Evolutionary conservation across 2,329 filamentous ascomycete species (phyloP).

Genomic region (Hymenoscyphus linearis): DNA sequence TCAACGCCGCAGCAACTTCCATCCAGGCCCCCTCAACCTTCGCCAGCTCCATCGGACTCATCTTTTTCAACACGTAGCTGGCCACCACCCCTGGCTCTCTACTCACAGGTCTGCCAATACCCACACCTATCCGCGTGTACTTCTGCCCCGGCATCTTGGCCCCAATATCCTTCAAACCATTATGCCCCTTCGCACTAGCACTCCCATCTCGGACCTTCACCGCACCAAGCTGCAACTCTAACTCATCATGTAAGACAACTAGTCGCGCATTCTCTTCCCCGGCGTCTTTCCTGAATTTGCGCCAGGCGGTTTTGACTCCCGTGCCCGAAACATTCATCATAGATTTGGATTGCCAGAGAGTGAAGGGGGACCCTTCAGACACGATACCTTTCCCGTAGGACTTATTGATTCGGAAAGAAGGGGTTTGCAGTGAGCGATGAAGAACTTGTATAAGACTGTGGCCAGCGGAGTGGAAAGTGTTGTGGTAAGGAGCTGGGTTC

Average conservation of each 20-base stretch:
- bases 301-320: slow-evolving; percentile 63
- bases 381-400: slow-evolving; percentile 45
- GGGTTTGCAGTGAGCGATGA: slow-evolving; percentile 29
- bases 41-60: slow-evolving; percentile 24
- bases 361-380: slow-evolving; percentile 47
- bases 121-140: slow-evolving; percentile 64
- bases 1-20: slow-evolving; percentile 26
- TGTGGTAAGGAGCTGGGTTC: slow-evolving; percentile 70
- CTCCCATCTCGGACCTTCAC: slow-evolving; percentile 60
- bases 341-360: slow-evolving; percentile 67
- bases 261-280: slow-evolving; percentile 43
- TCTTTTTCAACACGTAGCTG: slow-evolving; percentile 63
- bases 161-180: slow-evolving; percentile 66
- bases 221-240: slow-evolving; percentile 66
- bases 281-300: slow-evolving; percentile 43
- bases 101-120: slow-evolving; percentile 76
- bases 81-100: slow-evolving; percentile 64
- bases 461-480: slow-evolving; percentile 82
- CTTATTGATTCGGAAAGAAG: slow-evolving; percentile 44
- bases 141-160: slow-evolving; percentile 40
- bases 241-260: slow-evolving; percentile 82
- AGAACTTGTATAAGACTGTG: slow-evolving; percentile 69
- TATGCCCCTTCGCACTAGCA: slow-evolving; percentile 64
- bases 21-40: slow-evolving; percentile 26
- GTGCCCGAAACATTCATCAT: slow-evolving; percentile 82